Evolutionary conservation across 441 rosid genomes (phyloP).

Genomic region (Francoa sonchifolia): DNA sequence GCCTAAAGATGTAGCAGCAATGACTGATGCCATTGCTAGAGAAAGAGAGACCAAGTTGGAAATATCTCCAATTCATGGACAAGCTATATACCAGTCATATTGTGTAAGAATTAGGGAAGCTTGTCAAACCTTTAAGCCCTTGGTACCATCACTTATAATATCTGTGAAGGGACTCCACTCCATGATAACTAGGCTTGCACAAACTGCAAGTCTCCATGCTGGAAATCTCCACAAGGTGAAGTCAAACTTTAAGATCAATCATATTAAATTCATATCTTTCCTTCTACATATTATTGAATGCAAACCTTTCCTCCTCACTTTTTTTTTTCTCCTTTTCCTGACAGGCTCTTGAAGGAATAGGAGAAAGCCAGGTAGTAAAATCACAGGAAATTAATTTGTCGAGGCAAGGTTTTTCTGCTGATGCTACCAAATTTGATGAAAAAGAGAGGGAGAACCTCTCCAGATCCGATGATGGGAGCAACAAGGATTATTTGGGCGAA

Average conservation of each 20-base stretch:
- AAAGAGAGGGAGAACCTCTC: conserved; percentile 35
- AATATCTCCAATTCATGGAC: conserved; percentile 83
- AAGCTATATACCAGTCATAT: conserved; percentile 87
- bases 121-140: conserved; percentile 49
- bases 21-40: conserved; percentile 68
- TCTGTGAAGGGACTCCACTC: conserved; percentile 60
- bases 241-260: conserved; percentile 8
- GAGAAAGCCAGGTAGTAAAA: conserved; percentile 59
- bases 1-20: conserved; percentile 83
- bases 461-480: conserved; percentile 29
- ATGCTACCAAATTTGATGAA: conserved; percentile 30
- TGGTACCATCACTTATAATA: conserved; percentile 41
- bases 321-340: conserved; percentile 4
- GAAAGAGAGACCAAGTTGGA: conserved; percentile 73
- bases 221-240: conserved; percentile 79
- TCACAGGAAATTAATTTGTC: conserved; percentile 42
- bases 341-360: conserved; percentile 74
- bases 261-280: conserved; percentile 5
- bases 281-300: conserved; percentile 2
- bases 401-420: conserved; percentile 33
- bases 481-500: conserved; percentile 24
- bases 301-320: conserved; percentile 4
- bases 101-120: conserved; percentile 67
- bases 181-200: conserved; percentile 66
- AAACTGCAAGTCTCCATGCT: conserved; percentile 82